phyloP scores from a whole-genome alignment of 768 basidiomycete species.

The Cyclocybe aegerita region DNA sequence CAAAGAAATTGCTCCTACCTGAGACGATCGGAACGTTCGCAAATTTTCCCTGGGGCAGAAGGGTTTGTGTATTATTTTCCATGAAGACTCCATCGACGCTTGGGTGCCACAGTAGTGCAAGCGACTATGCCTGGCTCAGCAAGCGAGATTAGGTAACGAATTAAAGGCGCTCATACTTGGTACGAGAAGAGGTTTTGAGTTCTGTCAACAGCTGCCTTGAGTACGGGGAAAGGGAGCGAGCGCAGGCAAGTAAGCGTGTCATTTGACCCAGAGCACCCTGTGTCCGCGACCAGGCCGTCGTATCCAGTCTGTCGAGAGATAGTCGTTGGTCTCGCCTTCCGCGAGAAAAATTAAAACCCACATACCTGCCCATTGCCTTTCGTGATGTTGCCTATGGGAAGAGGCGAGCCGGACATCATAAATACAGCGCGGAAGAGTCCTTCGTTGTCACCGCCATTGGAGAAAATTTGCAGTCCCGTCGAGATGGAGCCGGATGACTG shows the following conservation, averaged over 20 bases:
- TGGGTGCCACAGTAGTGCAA: constrained; percentile 47
- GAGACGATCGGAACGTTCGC: constrained; percentile 47
- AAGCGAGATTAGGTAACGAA: neutral
- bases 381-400: constrained; percentile 44
- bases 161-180: constrained; percentile 28
- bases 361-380: constrained; percentile 33
- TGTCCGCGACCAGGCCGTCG: constrained; percentile 38
- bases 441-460: constrained; percentile 42
- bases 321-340: neutral
- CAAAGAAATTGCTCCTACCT: neutral
- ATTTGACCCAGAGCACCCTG: constrained; percentile 35
- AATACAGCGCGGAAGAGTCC: constrained; percentile 50
- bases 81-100: constrained; percentile 51
- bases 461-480: constrained; percentile 48
- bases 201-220: constrained; percentile 43
- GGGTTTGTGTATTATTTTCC: constrained; percentile 37
- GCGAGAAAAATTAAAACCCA: neutral
- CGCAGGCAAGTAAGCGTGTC: constrained; percentile 49
- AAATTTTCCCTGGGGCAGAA: constrained; percentile 42
- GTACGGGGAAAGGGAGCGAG: constrained; percentile 29
- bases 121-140: constrained; percentile 27
- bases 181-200: constrained; percentile 43
- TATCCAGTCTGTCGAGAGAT: constrained; percentile 31
- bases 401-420: constrained; percentile 50
- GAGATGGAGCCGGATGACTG: constrained; percentile 59